phyloP scores from a whole-genome alignment of 1,139 yeast genomes.

The Candida smagusa region DNA sequence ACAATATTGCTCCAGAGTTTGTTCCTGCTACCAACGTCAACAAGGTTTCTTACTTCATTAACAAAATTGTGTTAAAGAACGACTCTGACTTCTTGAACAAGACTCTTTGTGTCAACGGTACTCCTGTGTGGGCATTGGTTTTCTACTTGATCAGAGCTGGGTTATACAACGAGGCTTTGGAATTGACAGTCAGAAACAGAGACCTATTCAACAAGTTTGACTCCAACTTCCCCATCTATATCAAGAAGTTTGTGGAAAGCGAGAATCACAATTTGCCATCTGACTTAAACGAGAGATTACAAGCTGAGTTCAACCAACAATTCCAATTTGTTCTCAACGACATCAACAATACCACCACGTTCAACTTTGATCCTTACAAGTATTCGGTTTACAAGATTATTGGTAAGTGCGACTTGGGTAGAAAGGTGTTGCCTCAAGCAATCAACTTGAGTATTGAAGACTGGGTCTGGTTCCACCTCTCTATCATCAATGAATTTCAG shows the following conservation, averaged over 20 bases:
- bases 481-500: conserved; percentile 61
- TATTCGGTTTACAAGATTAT: conserved; percentile 86
- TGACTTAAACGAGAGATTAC: conserved; percentile 67
- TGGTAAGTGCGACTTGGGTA: conserved; percentile 83
- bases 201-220: conserved; percentile 77
- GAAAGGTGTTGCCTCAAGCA: conserved; percentile 67
- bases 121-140: conserved; percentile 89
- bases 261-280: conserved; percentile 46
- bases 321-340: conserved; percentile 61
- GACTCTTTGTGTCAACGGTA: conserved; percentile 61
- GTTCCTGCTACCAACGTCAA: conserved; percentile 64
- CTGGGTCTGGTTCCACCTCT: conserved; percentile 94
- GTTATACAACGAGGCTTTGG: conserved; percentile 68
- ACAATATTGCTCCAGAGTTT: conserved; percentile 50
- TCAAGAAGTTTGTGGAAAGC: conserved; percentile 69
- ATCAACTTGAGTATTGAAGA: conserved; percentile 86
- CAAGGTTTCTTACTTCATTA: conserved; percentile 66
- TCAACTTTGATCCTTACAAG: conserved; percentile 77
- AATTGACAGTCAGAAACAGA: conserved; percentile 29
- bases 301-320: conserved; percentile 80
- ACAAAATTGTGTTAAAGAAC: conserved; percentile 44
- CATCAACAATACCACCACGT: conserved; percentile 22
- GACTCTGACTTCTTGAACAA: conserved; percentile 30
- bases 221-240: conserved; percentile 75
- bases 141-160: conserved; percentile 87